Conservation (phyloP, 202 grass and related monocot species). For the Brachypodium distachyon region DNA sequence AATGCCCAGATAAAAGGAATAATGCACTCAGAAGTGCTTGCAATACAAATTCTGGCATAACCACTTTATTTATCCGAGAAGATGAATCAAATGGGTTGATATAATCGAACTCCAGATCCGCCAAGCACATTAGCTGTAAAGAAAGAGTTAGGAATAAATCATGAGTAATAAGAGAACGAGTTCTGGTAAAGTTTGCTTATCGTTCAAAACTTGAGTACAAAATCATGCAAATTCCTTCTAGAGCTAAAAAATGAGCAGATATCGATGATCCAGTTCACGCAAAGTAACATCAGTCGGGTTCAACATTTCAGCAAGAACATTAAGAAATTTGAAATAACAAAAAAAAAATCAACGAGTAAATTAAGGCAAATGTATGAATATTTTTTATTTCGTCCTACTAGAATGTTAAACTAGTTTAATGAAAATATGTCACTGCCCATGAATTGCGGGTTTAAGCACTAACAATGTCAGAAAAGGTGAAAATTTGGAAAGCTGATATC, state of each 20-base stretch:
- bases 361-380: background rate
- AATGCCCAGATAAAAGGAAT: slow-evolving; percentile 77
- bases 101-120: slow-evolving; percentile 94
- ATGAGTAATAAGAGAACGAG: background rate
- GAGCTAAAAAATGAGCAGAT: background rate
- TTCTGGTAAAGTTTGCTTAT: background rate
- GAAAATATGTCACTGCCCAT: background rate
- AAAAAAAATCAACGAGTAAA: background rate
- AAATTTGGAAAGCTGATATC: background rate
- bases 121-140: slow-evolving; percentile 84
- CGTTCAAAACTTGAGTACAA: background rate
- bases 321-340: background rate
- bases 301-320: background rate
- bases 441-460: background rate
- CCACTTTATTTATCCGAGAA: slow-evolving; percentile 85
- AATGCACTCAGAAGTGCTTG: slow-evolving; percentile 60
- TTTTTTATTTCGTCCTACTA: background rate
- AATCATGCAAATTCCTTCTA: background rate
- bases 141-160: background rate
- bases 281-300: background rate
- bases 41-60: slow-evolving; percentile 74
- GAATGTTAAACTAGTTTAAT: background rate
- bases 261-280: background rate
- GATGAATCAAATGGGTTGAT: slow-evolving; percentile 95
- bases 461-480: background rate